Conservation (phyloP, 768 basidiomycete genomes). For the Phanerochaete carnosa region DNA sequence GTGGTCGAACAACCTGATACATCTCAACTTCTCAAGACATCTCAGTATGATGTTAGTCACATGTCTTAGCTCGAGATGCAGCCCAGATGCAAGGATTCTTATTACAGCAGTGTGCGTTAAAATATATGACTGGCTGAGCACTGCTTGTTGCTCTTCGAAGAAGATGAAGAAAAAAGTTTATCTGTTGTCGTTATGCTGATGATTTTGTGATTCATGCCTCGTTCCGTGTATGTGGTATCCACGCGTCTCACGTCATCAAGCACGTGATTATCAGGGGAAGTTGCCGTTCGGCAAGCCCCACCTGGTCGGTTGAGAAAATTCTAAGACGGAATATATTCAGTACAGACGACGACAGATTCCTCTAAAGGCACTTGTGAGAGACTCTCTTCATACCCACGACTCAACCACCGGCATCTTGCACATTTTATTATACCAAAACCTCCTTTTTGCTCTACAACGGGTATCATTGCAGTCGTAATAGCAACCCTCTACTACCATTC, state of each 20-base stretch:
- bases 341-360: constrained; percentile 8
- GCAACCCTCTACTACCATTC: not conserved
- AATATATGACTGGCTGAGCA: no score
- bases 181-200: no score
- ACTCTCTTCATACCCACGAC: constrained; percentile 6
- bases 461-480: constrained; percentile 7
- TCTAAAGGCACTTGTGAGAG: not conserved
- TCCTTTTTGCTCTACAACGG: not conserved
- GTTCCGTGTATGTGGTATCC: not conserved
- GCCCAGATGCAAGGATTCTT: no score
- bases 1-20: no score
- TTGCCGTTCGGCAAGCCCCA: constrained; percentile 8
- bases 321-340: not conserved
- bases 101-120: no score
- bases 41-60: no score
- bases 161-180: not conserved
- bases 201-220: no score
- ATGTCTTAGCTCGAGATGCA: no score
- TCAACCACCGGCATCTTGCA: not conserved
- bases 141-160: no score
- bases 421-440: not conserved
- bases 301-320: constrained; percentile 11
- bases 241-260: constrained; percentile 2
- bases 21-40: no score
- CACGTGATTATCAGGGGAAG: constrained; percentile 3